A percentile compares a stretch with the other conserved stretches of the same genome.
Conservation (phyloP, 345 rosid genomes). For the Hypericum perforatum region DNA sequence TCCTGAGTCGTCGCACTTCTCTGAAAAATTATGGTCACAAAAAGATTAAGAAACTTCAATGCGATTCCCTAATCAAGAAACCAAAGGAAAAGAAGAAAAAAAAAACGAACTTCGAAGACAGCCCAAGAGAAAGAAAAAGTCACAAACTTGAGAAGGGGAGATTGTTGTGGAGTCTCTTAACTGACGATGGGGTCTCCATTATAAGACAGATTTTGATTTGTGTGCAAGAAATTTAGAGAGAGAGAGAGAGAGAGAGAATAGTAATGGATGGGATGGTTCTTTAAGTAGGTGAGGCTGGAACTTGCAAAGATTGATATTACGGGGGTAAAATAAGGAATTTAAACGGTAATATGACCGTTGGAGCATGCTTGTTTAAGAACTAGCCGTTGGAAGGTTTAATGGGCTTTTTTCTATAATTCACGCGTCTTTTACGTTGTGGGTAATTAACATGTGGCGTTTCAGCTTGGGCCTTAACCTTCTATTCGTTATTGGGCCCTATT, state of each 20-base stretch:
- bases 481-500: too few relatives aligned
- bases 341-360: slow-evolving; percentile 48
- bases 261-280: not conserved
- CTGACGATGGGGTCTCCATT: slow-evolving; percentile 90
- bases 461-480: too few relatives aligned
- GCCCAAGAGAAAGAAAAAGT: not conserved
- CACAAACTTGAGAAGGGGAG: slow-evolving; percentile 38
- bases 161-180: slow-evolving; percentile 37
- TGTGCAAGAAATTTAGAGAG: slow-evolving; percentile 1
- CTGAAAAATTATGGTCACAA: slow-evolving; percentile 15
- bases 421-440: too few relatives aligned
- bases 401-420: too few relatives aligned
- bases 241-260: not conserved
- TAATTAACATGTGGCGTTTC: too few relatives aligned
- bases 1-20: slow-evolving; percentile 39
- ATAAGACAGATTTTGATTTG: not conserved
- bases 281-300: not conserved
- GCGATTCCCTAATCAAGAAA: not conserved
- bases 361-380: too few relatives aligned
- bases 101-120: not conserved
- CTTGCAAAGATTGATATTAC: not conserved
- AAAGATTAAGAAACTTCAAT: not conserved
- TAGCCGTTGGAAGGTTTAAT: too few relatives aligned
- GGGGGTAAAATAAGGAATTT: not conserved
- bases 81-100: not conserved